A percentile compares a stretch with the other conserved stretches of the same genome.
These are phyloP conservation scores for Wickerhamiella pararugosa DNA, from an alignment of 1,139 yeast genomes.

Conservation along the genomic window DNA sequence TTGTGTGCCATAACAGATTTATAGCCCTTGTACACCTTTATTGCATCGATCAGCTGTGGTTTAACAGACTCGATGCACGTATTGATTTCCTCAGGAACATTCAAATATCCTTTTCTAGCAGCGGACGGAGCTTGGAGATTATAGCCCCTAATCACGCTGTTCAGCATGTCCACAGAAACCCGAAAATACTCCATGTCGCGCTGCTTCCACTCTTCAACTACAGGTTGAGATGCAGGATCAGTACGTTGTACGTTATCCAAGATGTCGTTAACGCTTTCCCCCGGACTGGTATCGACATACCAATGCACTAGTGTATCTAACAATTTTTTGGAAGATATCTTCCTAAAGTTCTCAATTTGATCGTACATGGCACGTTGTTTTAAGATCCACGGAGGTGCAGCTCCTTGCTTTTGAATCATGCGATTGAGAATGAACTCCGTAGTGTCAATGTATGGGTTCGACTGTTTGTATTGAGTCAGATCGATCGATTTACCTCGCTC, in stretches of 20 bases:
- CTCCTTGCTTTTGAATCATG: conserved; percentile 59
- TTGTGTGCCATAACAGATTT: conserved; percentile 10
- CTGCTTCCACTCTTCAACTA: conserved; percentile 27
- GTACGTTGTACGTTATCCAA: background rate
- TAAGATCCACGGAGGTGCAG: conserved; percentile 82
- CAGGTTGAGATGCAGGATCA: background rate
- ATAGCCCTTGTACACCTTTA: conserved; percentile 12
- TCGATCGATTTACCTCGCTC: conserved; percentile 52
- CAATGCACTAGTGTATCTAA: conserved; percentile 12
- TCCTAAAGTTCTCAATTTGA: conserved; percentile 34
- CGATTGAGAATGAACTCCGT: conserved; percentile 58
- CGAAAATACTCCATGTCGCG: conserved; percentile 29
- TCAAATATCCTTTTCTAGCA: conserved; percentile 54
- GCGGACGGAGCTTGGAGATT: conserved; percentile 69
- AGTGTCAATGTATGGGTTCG: conserved; percentile 36
- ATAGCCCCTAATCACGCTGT: conserved; percentile 50
- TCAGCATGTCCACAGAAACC: conserved; percentile 35
- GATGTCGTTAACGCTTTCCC: background rate
- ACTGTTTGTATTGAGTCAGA: conserved; percentile 19
- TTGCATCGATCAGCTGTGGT: conserved; percentile 13
- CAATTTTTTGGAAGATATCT: conserved; percentile 12
- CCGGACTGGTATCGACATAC: background rate
- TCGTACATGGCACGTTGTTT: conserved; percentile 46
- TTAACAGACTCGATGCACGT: conserved; percentile 25
- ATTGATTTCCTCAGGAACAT: conserved; percentile 36